Evolutionary conservation across 768 basidiomycete species (phyloP), one percentile per base, ranked within the genome.

Genomic region (Psilocybe subaeruginosa): DNA sequence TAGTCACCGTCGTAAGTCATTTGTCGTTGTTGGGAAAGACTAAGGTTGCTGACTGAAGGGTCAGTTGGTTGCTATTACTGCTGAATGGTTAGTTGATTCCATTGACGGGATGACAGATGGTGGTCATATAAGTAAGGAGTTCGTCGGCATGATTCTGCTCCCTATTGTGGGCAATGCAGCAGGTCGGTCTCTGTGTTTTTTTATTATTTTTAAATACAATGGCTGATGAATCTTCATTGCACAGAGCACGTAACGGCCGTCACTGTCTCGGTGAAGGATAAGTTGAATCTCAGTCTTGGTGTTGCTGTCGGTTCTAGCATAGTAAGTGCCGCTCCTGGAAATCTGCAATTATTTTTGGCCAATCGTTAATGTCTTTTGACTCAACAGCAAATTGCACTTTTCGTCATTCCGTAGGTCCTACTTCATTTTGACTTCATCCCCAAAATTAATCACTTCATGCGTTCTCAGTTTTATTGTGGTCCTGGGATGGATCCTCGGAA

Each of bases 131-230:
- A 84, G 78, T 60, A 83, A 85, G 62, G 92, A 91, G 71, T 99
- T 95, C 70, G 89, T 97, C 62, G 95, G 92, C 11, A 74, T 97
- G 17, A 84, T 84, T 46, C 78, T 99, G 12, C 82, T 99, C 7
- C 97, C 97, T 5, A 94, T 97, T 39, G 95, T 95, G 12, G 93
- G 93, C 17, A 95, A 94, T 70, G 91, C 93, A 5, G 93, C 92
- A 58, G 85, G 86, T 85, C 58, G 31, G 77, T 69, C n/a, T 49
- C 45, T 27, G 57, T 6, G 16, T 12, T 16, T 16, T 7, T 7
- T 8, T 16, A 19, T n/a, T n/a, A n/a, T n/a, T n/a, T n/a, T n/a
- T 4, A 17, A 27, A 39, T 53, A 29, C 37, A 30, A 23, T 11
- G 12, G 16, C 16, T n/a, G 11, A 56, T 16, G 62, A 52, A 7